These are phyloP conservation scores for Talaromyces sp. DNA, from an alignment of 2,329 filamentous ascomycete species.

Conservation along the genomic window DNA sequence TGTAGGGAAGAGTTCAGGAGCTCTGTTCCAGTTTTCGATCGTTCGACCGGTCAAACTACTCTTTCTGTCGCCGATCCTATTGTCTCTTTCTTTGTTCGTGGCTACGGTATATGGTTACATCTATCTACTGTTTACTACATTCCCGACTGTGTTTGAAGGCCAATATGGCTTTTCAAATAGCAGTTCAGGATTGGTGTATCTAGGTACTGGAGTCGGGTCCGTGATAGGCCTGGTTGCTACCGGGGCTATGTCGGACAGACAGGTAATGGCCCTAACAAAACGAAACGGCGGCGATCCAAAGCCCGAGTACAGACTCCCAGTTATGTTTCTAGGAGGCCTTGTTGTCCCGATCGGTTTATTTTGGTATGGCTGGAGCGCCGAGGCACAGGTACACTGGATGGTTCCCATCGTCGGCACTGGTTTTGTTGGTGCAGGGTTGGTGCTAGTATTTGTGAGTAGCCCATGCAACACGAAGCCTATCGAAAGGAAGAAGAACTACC, in stretches of 20 bases:
- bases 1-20: constrained; percentile 23
- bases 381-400: constrained; percentile 52
- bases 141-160: constrained; percentile 45
- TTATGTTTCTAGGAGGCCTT: constrained; percentile 51
- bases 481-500: background rate
- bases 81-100: constrained; percentile 43
- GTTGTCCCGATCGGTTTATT: constrained; percentile 54
- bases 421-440: constrained; percentile 45
- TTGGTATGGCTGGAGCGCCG: constrained; percentile 55
- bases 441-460: background rate
- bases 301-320: constrained; percentile 48
- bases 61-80: constrained; percentile 53
- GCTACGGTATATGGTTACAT: constrained; percentile 44
- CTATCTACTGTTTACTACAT: constrained; percentile 48
- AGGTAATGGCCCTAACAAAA: constrained; percentile 23
- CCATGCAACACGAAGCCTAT: background rate
- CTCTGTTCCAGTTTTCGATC: constrained; percentile 37
- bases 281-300: constrained; percentile 34
- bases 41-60: constrained; percentile 49
- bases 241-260: constrained; percentile 27
- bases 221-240: constrained; percentile 30
- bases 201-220: constrained; percentile 45
- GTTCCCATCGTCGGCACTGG: constrained; percentile 55
- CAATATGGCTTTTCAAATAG: constrained; percentile 46
- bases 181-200: constrained; percentile 42